Percentiles rank a stretch among this genome's conserved stretches.
phyloP scores from a whole-genome alignment of 78 protist species.

The Dictyostelium capitatum region DNA sequence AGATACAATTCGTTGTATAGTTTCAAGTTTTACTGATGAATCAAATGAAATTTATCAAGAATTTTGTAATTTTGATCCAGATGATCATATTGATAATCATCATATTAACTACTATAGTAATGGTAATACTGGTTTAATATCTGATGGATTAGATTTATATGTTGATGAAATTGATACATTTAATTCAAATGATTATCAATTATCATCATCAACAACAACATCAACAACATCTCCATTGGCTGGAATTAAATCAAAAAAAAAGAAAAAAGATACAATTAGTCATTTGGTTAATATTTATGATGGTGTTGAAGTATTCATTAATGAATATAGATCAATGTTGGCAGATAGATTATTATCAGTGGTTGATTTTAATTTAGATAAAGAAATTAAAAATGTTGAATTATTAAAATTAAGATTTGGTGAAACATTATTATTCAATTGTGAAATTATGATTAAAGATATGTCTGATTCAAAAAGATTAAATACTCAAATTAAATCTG shows the following conservation, averaged over 20 bases:
- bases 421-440: constrained; percentile 75
- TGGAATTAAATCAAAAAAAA: not conserved
- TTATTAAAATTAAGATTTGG: constrained; percentile 93
- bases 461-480: constrained; percentile 89
- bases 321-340: constrained; percentile 85
- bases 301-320: constrained; percentile 77
- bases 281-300: constrained; percentile 87
- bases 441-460: constrained; percentile 93
- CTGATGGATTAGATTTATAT: constrained; percentile 8
- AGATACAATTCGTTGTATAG: constrained; percentile 84
- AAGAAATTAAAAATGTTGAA: constrained; percentile 82
- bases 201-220: not conserved
- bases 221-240: not conserved
- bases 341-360: constrained; percentile 83
- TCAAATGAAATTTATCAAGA: constrained; percentile 71
- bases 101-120: not conserved
- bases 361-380: not conserved
- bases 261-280: constrained; percentile 39
- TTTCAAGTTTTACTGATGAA: constrained; percentile 63
- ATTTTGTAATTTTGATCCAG: constrained; percentile 24
- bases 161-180: constrained; percentile 24
- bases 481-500: constrained; percentile 31
- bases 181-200: not conserved
- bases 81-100: not conserved
- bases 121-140: not conserved